Evolutionary conservation across 208 protist genomes (phyloP), one percentile per base, ranked within the genome.

Genomic region (Trypanosoma grayi): DNA sequence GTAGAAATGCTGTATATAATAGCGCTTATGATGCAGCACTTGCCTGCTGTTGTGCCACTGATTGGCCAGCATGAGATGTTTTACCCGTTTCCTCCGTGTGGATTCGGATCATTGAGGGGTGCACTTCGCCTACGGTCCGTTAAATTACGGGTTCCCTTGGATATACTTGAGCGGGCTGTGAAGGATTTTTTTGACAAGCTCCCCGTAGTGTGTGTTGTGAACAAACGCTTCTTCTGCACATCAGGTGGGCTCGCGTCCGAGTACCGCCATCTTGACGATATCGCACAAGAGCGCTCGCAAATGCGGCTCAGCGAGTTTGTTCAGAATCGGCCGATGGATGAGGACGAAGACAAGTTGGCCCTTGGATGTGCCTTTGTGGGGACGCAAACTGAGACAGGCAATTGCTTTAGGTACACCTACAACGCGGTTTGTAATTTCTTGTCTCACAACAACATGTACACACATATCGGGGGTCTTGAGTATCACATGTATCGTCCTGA

Each of bases 381-480:
- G 1, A 77, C 74, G 20, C 70, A 70, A 14, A 68, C 47, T 4
- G 73, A 76, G 44, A 74, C 77, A 14, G 36, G 62, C 24, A 77
- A 69, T 30, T 69, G 31, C 16, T 85, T 92, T 40, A 77, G 79
- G 25, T 91, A 79, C 56, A 88, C 79, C 4, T 91, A 86, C 62
- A 89, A 94, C 45, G 84, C 87, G 18, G 66, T 73, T 48, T 92
- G 79, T 63, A 94, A 91, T 43, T 94, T 94, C 60, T 44, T 91
- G 30, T 79, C 66, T 24, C 75, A 82, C 10, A 94, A 94, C 53
- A 48, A 73, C 14, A 59, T 94, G 3, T 68, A 62, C 30, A 76
- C 73, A 47, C 59, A 91, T 25, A 77, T 94, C 27, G 73, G 81
- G 0, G 87, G 87, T 54, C 87, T 87, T 71, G 81, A 94, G 63